Conservation (phyloP, 805 yeast genomes). For the Cyberlindnera lachancei region DNA sequence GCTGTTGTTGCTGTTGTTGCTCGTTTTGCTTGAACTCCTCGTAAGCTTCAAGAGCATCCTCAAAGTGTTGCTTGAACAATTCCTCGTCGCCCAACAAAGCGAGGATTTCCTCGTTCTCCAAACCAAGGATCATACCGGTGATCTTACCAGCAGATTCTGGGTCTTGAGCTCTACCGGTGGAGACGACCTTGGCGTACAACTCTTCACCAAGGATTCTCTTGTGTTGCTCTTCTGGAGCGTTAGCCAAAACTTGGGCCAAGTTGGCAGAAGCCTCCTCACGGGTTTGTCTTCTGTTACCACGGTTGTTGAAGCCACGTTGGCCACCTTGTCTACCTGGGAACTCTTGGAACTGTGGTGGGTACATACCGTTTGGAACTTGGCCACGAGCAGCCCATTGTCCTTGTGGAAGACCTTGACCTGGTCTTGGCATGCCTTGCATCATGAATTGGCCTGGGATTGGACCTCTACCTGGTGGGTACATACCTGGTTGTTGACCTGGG, state of each 20-base stretch:
- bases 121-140: constrained; percentile 97
- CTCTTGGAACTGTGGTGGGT: constrained; percentile 74
- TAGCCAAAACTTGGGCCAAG: constrained; percentile 56
- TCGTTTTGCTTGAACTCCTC: constrained; percentile 64
- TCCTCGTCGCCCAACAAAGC: constrained; percentile 86
- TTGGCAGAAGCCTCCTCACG: constrained; percentile 25
- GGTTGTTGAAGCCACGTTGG: constrained; percentile 37
- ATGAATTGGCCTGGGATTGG: constrained; percentile 77
- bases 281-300: constrained; percentile 31
- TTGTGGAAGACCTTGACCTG: constrained; percentile 37
- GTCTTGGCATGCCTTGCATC: constrained; percentile 60
- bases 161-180: constrained; percentile 80
- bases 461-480: constrained; percentile 82
- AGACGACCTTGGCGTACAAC: constrained; percentile 84
- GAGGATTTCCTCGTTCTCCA: constrained; percentile 86
- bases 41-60: constrained; percentile 92
- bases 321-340: constrained; percentile 45
- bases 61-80: constrained; percentile 81
- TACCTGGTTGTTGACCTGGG: constrained; percentile 54
- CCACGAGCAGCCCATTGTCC: constrained; percentile 55
- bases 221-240: constrained; percentile 80
- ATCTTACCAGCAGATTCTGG: constrained; percentile 96
- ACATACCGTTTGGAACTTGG: constrained; percentile 71
- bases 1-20: constrained; percentile 10
- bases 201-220: constrained; percentile 98